Percentiles rank a stretch among this genome's conserved stretches.
These are phyloP conservation scores for Hansenula sp. DNA, from an alignment of 1,139 yeast genomes.

Conservation along the genomic window DNA sequence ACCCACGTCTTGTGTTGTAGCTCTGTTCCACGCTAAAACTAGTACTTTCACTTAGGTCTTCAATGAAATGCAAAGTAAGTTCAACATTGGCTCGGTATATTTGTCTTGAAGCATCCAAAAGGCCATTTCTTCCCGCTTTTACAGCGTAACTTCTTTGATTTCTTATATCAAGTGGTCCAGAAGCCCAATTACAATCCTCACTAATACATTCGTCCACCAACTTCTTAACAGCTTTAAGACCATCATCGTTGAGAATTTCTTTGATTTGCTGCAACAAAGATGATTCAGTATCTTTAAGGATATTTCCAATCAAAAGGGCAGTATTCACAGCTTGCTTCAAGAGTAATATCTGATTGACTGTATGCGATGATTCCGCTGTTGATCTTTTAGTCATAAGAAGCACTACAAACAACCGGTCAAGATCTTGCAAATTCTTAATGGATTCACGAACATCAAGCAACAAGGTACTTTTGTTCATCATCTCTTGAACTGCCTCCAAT, in stretches of 20 bases:
- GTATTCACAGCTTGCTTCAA: conserved; percentile 30
- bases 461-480: conserved; percentile 21
- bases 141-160: conserved; percentile 44
- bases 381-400: conserved; percentile 25
- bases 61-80: conserved; percentile 30
- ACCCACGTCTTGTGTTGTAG: conserved; percentile 37
- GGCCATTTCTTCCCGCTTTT: conserved; percentile 39
- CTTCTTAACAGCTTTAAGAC: conserved; percentile 20
- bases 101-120: conserved; percentile 41
- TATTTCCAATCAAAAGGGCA: conserved; percentile 14
- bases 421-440: conserved; percentile 31
- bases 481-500: conserved; percentile 32
- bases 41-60: conserved; percentile 21
- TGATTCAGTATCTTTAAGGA: conserved; percentile 17
- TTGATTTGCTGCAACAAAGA: conserved; percentile 27
- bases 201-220: conserved; percentile 32
- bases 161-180: conserved; percentile 33
- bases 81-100: conserved; percentile 34
- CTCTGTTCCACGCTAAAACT: conserved; percentile 27
- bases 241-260: conserved; percentile 26
- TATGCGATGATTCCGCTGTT: conserved; percentile 28
- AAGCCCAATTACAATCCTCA: conserved; percentile 41
- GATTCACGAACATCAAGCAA: conserved; percentile 21
- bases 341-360: conserved; percentile 34
- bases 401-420: conserved; percentile 32